phyloP scores from a whole-genome alignment of 441 rosid genomes.

The Eutrema salsugineum region DNA sequence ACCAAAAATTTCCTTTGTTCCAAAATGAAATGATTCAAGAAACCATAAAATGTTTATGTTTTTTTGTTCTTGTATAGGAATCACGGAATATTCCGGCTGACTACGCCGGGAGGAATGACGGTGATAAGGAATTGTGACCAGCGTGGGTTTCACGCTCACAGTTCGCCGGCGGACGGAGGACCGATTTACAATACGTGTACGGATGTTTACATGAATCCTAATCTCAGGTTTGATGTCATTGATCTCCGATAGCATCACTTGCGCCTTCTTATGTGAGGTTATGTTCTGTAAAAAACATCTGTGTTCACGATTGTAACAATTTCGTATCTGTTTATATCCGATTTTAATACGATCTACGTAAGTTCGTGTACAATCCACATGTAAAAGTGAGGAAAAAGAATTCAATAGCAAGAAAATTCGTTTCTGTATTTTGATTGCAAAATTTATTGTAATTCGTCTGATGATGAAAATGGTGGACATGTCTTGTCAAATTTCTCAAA shows the following conservation, averaged over 20 bases:
- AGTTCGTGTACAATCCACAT: slow-evolving; percentile 1
- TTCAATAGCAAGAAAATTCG: not conserved
- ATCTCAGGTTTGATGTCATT: slow-evolving; percentile 68
- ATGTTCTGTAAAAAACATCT: slow-evolving; percentile 1
- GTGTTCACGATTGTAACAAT: slow-evolving; percentile 2
- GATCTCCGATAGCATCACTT: slow-evolving; percentile 66
- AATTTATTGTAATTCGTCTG: not conserved
- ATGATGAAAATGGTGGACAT: not conserved
- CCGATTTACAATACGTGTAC: slow-evolving; percentile 81
- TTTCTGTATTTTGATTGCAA: not conserved
- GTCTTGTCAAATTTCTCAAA: not conserved
- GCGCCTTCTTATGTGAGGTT: not conserved
- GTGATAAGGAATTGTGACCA: slow-evolving; percentile 80
- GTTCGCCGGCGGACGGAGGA: slow-evolving; percentile 76
- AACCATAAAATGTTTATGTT: not conserved
- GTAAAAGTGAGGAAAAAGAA: not conserved
- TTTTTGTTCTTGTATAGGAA: slow-evolving; percentile 34
- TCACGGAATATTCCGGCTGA: slow-evolving; percentile 90
- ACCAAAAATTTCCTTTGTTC: not conserved
- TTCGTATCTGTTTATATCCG: slow-evolving; percentile 14
- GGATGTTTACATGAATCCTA: slow-evolving; percentile 89
- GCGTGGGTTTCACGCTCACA: slow-evolving; percentile 90
- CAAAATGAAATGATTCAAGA: not conserved
- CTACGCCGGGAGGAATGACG: slow-evolving; percentile 94
- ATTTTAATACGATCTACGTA: not conserved